Base-by-base conservation (phyloP, 2,329 filamentous ascomycete genomes). In the Fusarium fracticaudum region DNA sequence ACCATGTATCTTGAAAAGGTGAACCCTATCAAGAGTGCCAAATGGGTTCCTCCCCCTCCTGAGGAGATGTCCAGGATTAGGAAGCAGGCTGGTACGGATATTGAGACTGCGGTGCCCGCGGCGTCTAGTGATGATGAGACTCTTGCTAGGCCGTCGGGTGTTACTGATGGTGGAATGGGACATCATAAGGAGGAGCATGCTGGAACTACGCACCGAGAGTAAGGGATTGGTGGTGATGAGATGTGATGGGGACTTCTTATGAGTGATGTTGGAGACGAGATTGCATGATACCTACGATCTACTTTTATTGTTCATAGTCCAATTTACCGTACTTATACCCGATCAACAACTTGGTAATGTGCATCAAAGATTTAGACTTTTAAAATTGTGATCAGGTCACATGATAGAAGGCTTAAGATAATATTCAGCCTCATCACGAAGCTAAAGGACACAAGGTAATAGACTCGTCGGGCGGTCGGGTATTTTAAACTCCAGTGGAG, bases 1-100 rank as follows among this genome's bases (percentile, higher is more conserved):
- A 92, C 90, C 54, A 93, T 93, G 91, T 95, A 94, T 74, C 85
- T 93, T 41, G 85, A 91, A 57, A 84, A 84, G 33, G 90, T 94
- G 24, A 88, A 84, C 73, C 91, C 92, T 0, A 89, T 89, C 84
- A 88, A 90, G 85, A 91, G 89, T 75, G 80, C 84, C 51, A 83
- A 87, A 70, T 93, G 88, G 88, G 74, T 82, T 10, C 79, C 85
- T 0, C 85, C 85, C 0, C 79, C 83, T 4, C 82, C 84, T 0
- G 84, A 86, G 63, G 81, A 86, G 68, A 85, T 87, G 78, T 80
- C 82, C 1, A 77, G 80, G 20, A 85, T 86, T 18, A 79, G 85
- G 18, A 81, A 80, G 43, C 68, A 83, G 73, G 85, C 85, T 8
- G 85, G 85, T 0, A 81, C 81, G 0, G 84, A 85, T 29, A 60